phyloP scores from a whole-genome alignment of 345 rosid species.

The Angophora floribunda region DNA sequence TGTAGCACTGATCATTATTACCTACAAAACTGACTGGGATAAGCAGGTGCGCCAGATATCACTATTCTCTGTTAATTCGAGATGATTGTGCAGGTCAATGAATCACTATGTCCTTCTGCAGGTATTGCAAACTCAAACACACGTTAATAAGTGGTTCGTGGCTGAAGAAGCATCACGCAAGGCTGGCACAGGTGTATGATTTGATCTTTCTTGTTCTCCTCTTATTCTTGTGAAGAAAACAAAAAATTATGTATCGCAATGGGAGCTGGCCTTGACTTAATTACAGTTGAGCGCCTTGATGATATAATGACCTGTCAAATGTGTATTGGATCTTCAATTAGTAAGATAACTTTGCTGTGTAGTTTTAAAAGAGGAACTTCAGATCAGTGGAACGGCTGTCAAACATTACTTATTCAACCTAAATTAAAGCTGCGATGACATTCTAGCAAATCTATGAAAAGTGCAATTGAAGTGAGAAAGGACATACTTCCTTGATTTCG shows the following conservation, averaged over 20 bases:
- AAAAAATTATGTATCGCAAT: background rate
- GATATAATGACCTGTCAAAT: background rate
- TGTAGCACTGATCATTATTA: constrained; percentile 38
- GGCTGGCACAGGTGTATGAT: background rate
- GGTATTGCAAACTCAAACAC: background rate
- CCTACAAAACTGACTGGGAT: constrained; percentile 69
- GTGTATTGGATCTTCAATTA: background rate
- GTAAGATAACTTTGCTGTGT: background rate
- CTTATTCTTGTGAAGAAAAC: background rate
- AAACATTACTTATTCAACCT: background rate
- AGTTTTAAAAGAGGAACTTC: background rate
- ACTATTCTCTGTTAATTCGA: background rate
- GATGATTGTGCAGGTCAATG: background rate
- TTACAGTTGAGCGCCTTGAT: background rate
- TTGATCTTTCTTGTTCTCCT: background rate
- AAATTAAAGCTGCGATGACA: background rate
- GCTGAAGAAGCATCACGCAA: background rate
- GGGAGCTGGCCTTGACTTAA: background rate
- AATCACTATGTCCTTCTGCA: background rate
- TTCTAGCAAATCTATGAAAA: background rate
- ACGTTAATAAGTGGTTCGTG: background rate
- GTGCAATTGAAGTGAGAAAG: background rate
- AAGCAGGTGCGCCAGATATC: constrained; percentile 32
- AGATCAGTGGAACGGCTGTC: background rate
- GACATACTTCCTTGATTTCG: background rate